These are phyloP conservation scores for Sesbania bispinosa DNA, from an alignment of 306 rosid genomes.

Conservation along the genomic window DNA sequence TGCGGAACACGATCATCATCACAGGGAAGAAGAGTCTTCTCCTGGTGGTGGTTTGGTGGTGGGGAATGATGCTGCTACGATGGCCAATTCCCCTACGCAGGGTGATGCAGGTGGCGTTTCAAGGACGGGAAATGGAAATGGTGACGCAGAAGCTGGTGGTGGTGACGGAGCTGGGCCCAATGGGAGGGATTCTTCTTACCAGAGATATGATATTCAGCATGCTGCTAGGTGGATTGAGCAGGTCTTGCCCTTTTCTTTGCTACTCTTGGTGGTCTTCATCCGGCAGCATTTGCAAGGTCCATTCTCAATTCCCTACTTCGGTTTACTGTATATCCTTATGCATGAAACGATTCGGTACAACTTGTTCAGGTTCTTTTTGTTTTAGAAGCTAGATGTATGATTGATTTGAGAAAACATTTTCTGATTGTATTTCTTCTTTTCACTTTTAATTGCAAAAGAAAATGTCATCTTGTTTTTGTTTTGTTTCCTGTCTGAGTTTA, in stretches of 20 bases:
- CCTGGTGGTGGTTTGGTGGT: slow-evolving; percentile 41
- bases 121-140: slow-evolving; percentile 34
- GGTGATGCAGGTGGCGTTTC: slow-evolving; percentile 53
- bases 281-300: slow-evolving; percentile 98
- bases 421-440: too few species aligned
- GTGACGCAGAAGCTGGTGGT: slow-evolving; percentile 43
- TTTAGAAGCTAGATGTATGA: neutral
- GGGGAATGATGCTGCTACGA: slow-evolving; percentile 41
- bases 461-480: too few species aligned
- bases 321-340: neutral
- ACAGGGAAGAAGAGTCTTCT: slow-evolving; percentile 39
- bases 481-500: too few species aligned
- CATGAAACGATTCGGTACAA: neutral
- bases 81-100: slow-evolving; percentile 29
- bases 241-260: slow-evolving; percentile 87
- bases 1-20: slow-evolving; percentile 50
- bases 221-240: slow-evolving; percentile 98
- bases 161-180: slow-evolving; percentile 47
- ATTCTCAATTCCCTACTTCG: neutral
- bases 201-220: slow-evolving; percentile 97
- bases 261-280: slow-evolving; percentile 91
- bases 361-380: neutral
- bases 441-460: too few species aligned
- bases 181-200: slow-evolving; percentile 93
- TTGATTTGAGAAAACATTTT: too few species aligned